These are phyloP conservation scores for Colletotrichum nymphaeae DNA, from an alignment of 2,329 filamentous ascomycete genomes.

Conservation along the genomic window DNA sequence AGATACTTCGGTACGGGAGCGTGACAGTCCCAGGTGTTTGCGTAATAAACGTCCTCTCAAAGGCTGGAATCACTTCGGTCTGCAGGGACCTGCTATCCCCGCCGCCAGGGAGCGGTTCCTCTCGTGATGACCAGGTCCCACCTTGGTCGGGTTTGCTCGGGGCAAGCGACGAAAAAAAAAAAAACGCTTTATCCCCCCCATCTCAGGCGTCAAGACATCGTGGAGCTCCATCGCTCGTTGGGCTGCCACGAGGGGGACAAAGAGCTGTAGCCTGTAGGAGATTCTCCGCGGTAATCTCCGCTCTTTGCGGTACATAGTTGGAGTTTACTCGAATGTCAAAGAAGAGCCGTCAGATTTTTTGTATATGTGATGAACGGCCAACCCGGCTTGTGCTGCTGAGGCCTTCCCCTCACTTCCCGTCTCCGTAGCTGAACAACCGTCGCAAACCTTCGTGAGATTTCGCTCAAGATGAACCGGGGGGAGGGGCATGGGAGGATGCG, in stretches of 20 bases:
- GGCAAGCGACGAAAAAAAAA: not conserved
- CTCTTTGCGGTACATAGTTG: not conserved
- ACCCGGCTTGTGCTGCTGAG: not conserved
- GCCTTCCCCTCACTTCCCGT: not conserved
- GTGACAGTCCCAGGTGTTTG: conserved; percentile 7
- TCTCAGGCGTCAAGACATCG: conserved; percentile 3
- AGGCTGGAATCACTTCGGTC: conserved; percentile 25
- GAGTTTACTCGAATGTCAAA: not conserved
- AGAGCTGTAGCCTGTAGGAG: conserved; percentile 13
- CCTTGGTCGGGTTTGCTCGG: conserved; percentile 24
- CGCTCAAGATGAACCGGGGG: not conserved
- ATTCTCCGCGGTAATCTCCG: conserved; percentile 18
- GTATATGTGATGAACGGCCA: not conserved
- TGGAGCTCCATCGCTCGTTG: conserved; percentile 22
- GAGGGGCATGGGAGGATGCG: not conserved
- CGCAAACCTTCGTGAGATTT: conserved; percentile 3
- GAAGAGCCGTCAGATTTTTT: not conserved
- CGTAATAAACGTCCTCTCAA: conserved; percentile 15
- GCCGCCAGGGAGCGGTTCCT: not conserved
- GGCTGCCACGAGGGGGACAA: conserved; percentile 26
- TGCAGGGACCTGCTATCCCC: conserved; percentile 13
- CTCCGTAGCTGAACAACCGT: not conserved
- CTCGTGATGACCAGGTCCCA: conserved; percentile 15
- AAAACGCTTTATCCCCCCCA: not conserved
- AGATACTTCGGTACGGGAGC: not conserved